Evolutionary conservation across 139 green algal genomes (phyloP).

Genomic region (Parachlorella kessleri): DNA sequence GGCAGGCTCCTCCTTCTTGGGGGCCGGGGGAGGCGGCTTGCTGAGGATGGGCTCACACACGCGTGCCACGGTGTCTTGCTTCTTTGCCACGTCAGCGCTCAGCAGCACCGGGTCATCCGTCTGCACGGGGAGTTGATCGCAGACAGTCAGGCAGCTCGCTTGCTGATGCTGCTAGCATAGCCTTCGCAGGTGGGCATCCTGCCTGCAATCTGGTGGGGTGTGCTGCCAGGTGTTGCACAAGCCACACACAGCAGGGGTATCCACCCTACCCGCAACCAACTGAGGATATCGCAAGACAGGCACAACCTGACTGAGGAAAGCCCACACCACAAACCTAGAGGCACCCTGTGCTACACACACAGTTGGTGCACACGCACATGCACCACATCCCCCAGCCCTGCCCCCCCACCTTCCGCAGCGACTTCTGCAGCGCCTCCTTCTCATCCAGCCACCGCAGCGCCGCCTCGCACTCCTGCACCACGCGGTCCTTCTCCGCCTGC

Average conservation of each 20-base stretch:
- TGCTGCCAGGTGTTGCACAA: no score
- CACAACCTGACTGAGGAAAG: no score
- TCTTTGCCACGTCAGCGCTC: slow-evolving; percentile 87
- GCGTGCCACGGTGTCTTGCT: slow-evolving; percentile 78
- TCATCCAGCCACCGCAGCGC: slow-evolving; percentile 88
- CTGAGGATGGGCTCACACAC: slow-evolving; percentile 86
- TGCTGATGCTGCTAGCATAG: no score
- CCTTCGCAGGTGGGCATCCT: no score
- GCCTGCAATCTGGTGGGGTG: no score
- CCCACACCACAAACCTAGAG: no score
- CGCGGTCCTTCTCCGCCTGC: slow-evolving; percentile 73
- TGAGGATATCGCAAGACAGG: no score
- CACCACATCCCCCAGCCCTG: neutral
- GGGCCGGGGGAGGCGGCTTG: slow-evolving; percentile 73
- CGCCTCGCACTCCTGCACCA: slow-evolving; percentile 74
- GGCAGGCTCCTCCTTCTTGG: slow-evolving; percentile 23
- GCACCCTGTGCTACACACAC: no score
- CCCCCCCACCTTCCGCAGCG: slow-evolving; percentile 33
- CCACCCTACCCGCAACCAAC: no score
- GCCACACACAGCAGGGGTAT: no score
- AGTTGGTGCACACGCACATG: no score
- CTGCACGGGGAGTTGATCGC: slow-evolving; percentile 3
- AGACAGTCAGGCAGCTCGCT: no score
- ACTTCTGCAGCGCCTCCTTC: slow-evolving; percentile 70
- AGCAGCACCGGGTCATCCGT: slow-evolving; percentile 82